These are phyloP conservation scores for Colletotrichum sp. DNA, from an alignment of 2,329 filamentous ascomycete genomes.

Conservation along the genomic window DNA sequence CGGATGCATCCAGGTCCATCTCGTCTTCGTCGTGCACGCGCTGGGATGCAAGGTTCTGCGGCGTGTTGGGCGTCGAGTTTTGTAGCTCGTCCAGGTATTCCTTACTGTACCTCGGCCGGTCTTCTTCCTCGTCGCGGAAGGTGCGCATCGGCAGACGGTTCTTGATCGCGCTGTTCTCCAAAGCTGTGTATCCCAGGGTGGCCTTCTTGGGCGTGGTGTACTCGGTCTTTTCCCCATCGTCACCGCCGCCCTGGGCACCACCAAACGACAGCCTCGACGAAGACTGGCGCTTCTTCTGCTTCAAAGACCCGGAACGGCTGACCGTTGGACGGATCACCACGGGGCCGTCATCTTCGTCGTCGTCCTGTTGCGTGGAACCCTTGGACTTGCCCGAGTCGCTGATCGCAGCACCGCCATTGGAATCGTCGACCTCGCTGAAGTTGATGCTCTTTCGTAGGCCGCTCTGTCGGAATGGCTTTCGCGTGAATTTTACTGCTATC, in stretches of 20 bases:
- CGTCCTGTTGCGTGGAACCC: conserved; percentile 31
- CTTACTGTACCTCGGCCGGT: conserved; percentile 81
- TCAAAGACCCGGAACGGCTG: conserved; percentile 52
- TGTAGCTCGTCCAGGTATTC: conserved; percentile 87
- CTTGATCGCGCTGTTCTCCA: conserved; percentile 70
- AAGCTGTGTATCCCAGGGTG: conserved; percentile 65
- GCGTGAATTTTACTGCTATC: conserved; percentile 28
- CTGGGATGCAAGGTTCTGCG: conserved; percentile 62
- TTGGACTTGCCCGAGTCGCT: conserved; percentile 5
- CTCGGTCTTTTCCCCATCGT: conserved; percentile 56
- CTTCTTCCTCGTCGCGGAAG: conserved; percentile 62
- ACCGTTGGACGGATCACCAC: conserved; percentile 54
- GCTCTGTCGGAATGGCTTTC: conserved; percentile 63
- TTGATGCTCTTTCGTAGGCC: conserved; percentile 62
- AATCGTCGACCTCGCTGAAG: conserved; percentile 38
- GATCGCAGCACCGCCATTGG: conserved; percentile 8
- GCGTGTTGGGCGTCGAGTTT: conserved; percentile 83
- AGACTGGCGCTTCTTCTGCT: conserved; percentile 71
- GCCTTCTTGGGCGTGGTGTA: conserved; percentile 67
- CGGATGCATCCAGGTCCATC: conserved; percentile 63
- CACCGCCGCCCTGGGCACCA: conserved; percentile 45
- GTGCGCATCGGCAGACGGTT: conserved; percentile 64
- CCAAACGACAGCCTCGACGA: conserved; percentile 80
- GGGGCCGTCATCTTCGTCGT: conserved; percentile 50
- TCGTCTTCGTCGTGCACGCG: conserved; percentile 51